Conservation (phyloP, 345 rosid species). For the Aethionema arabicum region DNA sequence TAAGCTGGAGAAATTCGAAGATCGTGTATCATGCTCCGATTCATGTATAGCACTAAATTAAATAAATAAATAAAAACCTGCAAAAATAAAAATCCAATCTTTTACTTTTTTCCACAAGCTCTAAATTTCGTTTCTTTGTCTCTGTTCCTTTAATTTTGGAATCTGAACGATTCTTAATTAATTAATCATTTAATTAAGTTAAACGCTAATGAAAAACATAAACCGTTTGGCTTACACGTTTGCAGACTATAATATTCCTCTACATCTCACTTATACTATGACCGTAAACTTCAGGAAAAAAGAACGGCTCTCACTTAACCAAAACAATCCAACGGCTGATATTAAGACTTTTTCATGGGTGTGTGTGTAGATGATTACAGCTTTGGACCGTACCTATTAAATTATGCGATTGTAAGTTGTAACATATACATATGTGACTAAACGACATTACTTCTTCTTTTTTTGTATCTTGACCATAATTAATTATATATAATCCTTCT, state of each 20-base stretch:
- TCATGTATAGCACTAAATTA: constrained; percentile 3
- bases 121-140: constrained; percentile 19
- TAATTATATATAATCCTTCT: constrained; percentile 7
- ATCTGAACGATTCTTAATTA: constrained; percentile 17
- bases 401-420: constrained; percentile 4
- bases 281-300: neutral
- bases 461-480: neutral
- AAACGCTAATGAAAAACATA: constrained; percentile 16
- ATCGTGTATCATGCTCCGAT: constrained; percentile 25
- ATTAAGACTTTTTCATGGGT: neutral
- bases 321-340: constrained; percentile 2
- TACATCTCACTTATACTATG: neutral
- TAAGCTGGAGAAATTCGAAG: constrained; percentile 21
- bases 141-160: constrained; percentile 39
- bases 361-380: neutral
- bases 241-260: constrained; percentile 14
- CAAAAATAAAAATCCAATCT: constrained; percentile 3
- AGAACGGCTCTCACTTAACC: constrained; percentile 6
- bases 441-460: too few species aligned
- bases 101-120: constrained; percentile 4
- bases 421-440: constrained; percentile 37
- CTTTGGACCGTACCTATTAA: constrained; percentile 10
- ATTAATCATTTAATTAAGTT: constrained; percentile 13
- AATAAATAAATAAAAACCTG: neutral
- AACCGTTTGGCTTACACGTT: constrained; percentile 36